Conservation (phyloP, 306 rosid species). For the Purshia tridentata region DNA sequence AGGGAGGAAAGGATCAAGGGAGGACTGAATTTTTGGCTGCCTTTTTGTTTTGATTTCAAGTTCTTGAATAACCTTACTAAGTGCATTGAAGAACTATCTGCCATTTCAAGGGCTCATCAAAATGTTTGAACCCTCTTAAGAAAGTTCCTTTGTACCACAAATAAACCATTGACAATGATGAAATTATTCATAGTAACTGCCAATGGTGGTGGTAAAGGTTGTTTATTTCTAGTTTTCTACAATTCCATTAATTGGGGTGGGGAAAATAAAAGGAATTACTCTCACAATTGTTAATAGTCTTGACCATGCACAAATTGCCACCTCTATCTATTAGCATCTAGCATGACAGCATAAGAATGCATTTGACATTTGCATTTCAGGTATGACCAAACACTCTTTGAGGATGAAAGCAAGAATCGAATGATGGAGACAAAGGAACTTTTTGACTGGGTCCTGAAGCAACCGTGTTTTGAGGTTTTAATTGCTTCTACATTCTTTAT, state of each 20-base stretch:
- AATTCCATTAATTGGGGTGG: background rate
- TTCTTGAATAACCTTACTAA: too few species aligned
- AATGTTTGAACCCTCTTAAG: background rate
- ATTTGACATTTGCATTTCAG: constrained; percentile 44
- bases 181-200: background rate
- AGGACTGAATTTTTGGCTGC: background rate
- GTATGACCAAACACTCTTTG: constrained; percentile 97
- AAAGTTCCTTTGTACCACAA: background rate
- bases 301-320: background rate
- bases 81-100: too few species aligned
- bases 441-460: constrained; percentile 94
- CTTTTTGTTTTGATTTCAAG: too few species aligned
- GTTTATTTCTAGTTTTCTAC: background rate
- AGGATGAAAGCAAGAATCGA: constrained; percentile 89
- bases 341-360: background rate
- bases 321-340: background rate
- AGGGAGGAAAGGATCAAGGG: background rate
- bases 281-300: background rate
- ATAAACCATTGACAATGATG: background rate
- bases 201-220: background rate
- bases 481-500: constrained; percentile 11
- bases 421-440: constrained; percentile 97
- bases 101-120: too few species aligned
- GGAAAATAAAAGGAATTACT: background rate
- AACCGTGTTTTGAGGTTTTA: constrained; percentile 91